phyloP scores from a whole-genome alignment of 2,329 filamentous ascomycete species.

The Phyllosticta capitalensis region DNA sequence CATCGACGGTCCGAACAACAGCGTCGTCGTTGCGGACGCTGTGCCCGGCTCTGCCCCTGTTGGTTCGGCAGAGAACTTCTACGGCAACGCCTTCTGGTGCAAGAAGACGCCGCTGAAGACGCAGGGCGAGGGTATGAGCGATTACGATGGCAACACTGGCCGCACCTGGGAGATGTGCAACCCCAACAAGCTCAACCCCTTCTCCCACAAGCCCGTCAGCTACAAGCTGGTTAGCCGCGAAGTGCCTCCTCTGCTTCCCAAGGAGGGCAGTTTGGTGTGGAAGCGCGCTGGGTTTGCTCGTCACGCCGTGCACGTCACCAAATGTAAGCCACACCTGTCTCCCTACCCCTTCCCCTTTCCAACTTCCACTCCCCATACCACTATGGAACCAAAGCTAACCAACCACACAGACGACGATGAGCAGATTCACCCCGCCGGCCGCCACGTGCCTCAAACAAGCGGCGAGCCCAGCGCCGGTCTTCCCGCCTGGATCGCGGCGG shows the following conservation, averaged over 20 bases:
- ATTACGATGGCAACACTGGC: slow-evolving; percentile 71
- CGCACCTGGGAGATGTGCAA: slow-evolving; percentile 90
- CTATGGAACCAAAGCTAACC: background rate
- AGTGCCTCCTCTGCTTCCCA: slow-evolving; percentile 68
- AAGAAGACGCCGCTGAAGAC: slow-evolving; percentile 73
- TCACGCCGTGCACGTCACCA: slow-evolving; percentile 81
- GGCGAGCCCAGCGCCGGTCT: slow-evolving; percentile 67
- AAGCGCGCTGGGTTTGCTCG: slow-evolving; percentile 81
- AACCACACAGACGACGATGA: slow-evolving; percentile 57
- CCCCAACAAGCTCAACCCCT: slow-evolving; percentile 70
- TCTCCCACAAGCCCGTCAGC: slow-evolving; percentile 72
- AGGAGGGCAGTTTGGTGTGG: slow-evolving; percentile 73
- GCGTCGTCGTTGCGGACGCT: slow-evolving; percentile 75
- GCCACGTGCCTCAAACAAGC: slow-evolving; percentile 79
- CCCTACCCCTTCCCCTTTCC: background rate
- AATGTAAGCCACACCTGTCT: slow-evolving; percentile 50
- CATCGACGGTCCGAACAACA: slow-evolving; percentile 76
- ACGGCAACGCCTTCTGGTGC: slow-evolving; percentile 85
- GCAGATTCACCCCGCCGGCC: slow-evolving; percentile 75
- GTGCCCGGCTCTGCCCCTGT: slow-evolving; percentile 61
- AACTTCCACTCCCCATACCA: background rate
- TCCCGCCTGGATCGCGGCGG: slow-evolving; percentile 63
- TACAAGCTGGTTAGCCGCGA: slow-evolving; percentile 90
- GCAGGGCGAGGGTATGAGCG: slow-evolving; percentile 57
- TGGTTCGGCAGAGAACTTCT: slow-evolving; percentile 71